Base-by-base conservation (phyloP, 768 basidiomycete genomes). In the Agaricus subrufescens region DNA sequence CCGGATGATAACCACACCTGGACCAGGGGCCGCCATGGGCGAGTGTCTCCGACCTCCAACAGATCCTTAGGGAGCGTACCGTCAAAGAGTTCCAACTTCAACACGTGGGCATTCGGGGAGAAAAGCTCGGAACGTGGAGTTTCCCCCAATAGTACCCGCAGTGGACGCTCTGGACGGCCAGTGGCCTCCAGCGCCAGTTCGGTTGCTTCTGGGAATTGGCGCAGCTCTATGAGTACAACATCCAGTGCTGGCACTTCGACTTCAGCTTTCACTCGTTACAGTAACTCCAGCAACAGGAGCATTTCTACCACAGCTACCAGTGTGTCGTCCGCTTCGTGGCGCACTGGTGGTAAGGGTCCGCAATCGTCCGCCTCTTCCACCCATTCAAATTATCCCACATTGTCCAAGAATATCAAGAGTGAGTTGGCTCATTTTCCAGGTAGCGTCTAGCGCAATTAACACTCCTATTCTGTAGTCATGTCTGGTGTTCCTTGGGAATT, bases 361-460 rank as follows among this genome's bases (percentile, higher is more conserved):
- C 62, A 65, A 47, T 69, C 63, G 56, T 64, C 66, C 31, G 66
- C 68, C 38, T 59, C 64, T 55, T 67, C 62, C 56, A 65, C 60
- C 54, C 64, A 67, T 62, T 63, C 65, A 46, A 56, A 67, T 46
- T 67, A 71, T 58, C 52, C 69, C 43, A 60, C 70, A 23, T 61
- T 80, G 23, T 83, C 85, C 52, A 84, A 80, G 77, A 93, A 91
- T 69, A 76, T 93, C 78, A 94, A 94, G 80, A 75, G 91, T 93
- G 66, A 70, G 87, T 81, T 49, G 11, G 53, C 14, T 27, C 11
- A 7, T 3, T 31, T 60, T 30, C 48, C 46, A 40, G 27, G 12
- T 44, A 37, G 4, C 27, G 34, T 19, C 26, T 12, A 10, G 56
- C 40, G 39, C 46, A 27, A 46, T 46, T 52, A 47, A 40, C 29